Base-by-base conservation (phyloP, 2,329 filamentous ascomycete species). In the Claviceps citrina region DNA sequence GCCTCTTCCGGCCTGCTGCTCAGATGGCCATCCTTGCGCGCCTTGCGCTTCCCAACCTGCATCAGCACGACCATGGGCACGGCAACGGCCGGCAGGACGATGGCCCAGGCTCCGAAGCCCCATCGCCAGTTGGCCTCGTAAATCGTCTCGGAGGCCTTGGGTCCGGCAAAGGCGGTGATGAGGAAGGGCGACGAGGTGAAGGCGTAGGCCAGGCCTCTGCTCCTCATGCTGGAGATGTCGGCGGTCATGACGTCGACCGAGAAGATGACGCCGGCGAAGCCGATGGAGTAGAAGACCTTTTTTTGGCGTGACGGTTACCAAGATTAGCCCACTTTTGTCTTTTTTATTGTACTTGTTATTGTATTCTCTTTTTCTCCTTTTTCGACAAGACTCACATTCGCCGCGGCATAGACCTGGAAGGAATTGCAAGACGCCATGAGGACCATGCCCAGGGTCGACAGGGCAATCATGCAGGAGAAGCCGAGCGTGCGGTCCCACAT, bases 161-260 rank as follows among this genome's bases (percentile, higher is more conserved):
- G 51, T 1, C 61, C 62, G 7, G 58, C 57, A 47, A 62, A 65
- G 0, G 61, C 58, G 0, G 62, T 68, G 32, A 63, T 76, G 54
- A 68, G 59, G 46, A 61, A 65, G 1, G 64, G 61, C 1, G 60
- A 57, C 12, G 57, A 59, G 20, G 61, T 62, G 26, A 65, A 57
- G 16, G 55, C 59, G 30, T 56, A 64, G 6, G 56, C 57, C 8
- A 65, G 38, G 5, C 55, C 60, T 50, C 61, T 54, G 32, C 62
- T 64, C 36, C 46, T 49, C 5, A 64, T 48, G 31, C 44, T 50
- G 6, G 56, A 76, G 2, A 73, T 76, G 51, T 83, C 78, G 26
- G 78, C 74, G 38, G 77, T 73, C 49, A 82, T 72, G 12, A 83
- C 71, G 43, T 71, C 68, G 19, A 79, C 62, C n/a, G 68, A 65